These are phyloP conservation scores for Aspergillus eucalypticola DNA, from an alignment of 2,329 filamentous ascomycete genomes.

Conservation along the genomic window DNA sequence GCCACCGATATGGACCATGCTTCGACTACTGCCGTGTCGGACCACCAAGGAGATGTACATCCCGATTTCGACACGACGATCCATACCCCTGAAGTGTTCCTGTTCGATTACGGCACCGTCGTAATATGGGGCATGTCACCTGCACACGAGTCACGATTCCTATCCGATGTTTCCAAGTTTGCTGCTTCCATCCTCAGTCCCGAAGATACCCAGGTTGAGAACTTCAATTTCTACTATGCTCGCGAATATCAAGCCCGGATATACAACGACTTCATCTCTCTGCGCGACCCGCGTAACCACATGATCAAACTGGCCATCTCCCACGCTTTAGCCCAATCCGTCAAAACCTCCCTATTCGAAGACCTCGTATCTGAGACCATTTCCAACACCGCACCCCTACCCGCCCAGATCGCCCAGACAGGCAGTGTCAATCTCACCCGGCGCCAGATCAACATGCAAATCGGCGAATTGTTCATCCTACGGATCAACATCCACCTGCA, in stretches of 20 bases:
- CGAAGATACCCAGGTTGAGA: conserved; percentile 91
- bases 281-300: conserved; percentile 92
- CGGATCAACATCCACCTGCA: conserved; percentile 98
- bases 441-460: conserved; percentile 97
- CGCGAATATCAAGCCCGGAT: conserved; percentile 96
- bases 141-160: conserved; percentile 83
- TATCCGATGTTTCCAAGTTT: conserved; percentile 93
- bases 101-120: conserved; percentile 96
- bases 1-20: conserved; percentile 21
- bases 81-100: conserved; percentile 89
- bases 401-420: conserved; percentile 86
- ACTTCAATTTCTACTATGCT: conserved; percentile 99
- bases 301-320: conserved; percentile 98
- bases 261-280: conserved; percentile 98
- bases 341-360: conserved; percentile 97
- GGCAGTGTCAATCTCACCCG: conserved; percentile 88
- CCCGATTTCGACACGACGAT: conserved; percentile 83
- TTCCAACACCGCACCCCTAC: conserved; percentile 87
- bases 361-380: conserved; percentile 93
- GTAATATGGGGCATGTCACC: conserved; percentile 98
- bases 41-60: conserved; percentile 26
- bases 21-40: conserved; percentile 31
- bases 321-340: conserved; percentile 90
- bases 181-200: conserved; percentile 84
- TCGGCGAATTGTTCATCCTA: conserved; percentile 95